phyloP scores from a whole-genome alignment of 1,284 basidiomycete genomes.

The Gomphus sp. region DNA sequence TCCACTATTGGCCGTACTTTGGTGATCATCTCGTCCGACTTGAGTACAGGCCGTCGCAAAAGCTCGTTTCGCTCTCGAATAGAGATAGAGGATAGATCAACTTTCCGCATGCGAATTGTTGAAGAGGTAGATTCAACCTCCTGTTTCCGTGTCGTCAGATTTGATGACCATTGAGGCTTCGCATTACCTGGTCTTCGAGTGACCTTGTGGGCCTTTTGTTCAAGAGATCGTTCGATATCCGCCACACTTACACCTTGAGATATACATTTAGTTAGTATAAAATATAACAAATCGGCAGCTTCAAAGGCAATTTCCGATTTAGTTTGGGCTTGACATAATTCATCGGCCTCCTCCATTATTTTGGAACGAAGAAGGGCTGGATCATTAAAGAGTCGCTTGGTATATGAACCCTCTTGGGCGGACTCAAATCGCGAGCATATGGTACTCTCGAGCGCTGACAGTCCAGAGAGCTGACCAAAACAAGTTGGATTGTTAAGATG shows the following conservation, averaged over 20 bases:
- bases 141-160: conserved; percentile 20
- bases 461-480: conserved; percentile 72
- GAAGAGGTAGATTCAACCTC: conserved; percentile 25
- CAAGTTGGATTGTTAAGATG: conserved; percentile 83
- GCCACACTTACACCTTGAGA: conserved; percentile 76
- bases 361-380: conserved; percentile 79
- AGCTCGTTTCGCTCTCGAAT: conserved; percentile 55
- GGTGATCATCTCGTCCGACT: conserved; percentile 89
- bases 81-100: conserved; percentile 47
- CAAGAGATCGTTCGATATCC: conserved; percentile 82
- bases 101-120: conserved; percentile 71
- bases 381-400: conserved; percentile 82
- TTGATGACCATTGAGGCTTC: conserved; percentile 69
- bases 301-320: conserved; percentile 91
- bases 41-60: conserved; percentile 86
- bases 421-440: conserved; percentile 63
- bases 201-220: conserved; percentile 83
- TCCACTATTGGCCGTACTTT: conserved; percentile 95
- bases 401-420: conserved; percentile 91
- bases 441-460: conserved; percentile 78
- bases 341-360: conserved; percentile 98
- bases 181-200: conserved; percentile 88
- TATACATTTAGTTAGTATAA: conserved; percentile 83
- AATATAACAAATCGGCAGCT: conserved; percentile 94
- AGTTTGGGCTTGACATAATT: conserved; percentile 80